Evolutionary conservation across 2,329 filamentous ascomycete genomes (phyloP).

Genomic region (Clonostachys chloroleuca): DNA sequence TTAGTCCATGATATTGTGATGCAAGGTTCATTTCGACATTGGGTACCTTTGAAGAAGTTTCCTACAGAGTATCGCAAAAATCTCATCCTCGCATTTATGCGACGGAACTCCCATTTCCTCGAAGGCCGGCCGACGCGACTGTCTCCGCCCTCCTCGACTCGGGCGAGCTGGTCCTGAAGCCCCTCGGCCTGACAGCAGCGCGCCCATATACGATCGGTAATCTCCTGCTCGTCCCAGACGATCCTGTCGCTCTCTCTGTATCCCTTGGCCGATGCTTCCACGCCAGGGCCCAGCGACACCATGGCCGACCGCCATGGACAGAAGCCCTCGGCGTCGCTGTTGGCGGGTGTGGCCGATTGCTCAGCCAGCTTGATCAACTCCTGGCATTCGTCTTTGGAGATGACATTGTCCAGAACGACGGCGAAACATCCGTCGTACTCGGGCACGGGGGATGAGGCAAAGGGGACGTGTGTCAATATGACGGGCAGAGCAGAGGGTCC

Average conservation of each 20-base stretch:
- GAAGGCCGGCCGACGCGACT: conserved; percentile 1
- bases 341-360: conserved; percentile 32
- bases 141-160: conserved; percentile 17
- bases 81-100: conserved; percentile 69
- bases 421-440: conserved; percentile 51
- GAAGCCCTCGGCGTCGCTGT: conserved; percentile 8
- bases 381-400: conserved; percentile 53
- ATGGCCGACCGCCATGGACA: conserved; percentile 62
- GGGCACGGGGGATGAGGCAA: conserved; percentile 38
- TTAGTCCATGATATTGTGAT: too few relatives aligned
- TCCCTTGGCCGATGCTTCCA: conserved; percentile 50
- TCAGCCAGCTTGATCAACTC: conserved; percentile 47
- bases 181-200: conserved; percentile 43
- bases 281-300: conserved; percentile 60
- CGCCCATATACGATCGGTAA: conserved; percentile 60
- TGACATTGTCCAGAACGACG: conserved; percentile 55
- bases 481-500: too few relatives aligned
- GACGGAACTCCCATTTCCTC: conserved; percentile 32
- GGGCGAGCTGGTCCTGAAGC: conserved; percentile 30
- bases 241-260: conserved; percentile 70
- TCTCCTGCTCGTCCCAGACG: conserved; percentile 62
- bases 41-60: conserved; percentile 63
- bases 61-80: conserved; percentile 70
- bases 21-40: too few relatives aligned
- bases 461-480: conserved; percentile 37